Conservation (phyloP, 106 monocot genomes). For the Acorus calamus region DNA sequence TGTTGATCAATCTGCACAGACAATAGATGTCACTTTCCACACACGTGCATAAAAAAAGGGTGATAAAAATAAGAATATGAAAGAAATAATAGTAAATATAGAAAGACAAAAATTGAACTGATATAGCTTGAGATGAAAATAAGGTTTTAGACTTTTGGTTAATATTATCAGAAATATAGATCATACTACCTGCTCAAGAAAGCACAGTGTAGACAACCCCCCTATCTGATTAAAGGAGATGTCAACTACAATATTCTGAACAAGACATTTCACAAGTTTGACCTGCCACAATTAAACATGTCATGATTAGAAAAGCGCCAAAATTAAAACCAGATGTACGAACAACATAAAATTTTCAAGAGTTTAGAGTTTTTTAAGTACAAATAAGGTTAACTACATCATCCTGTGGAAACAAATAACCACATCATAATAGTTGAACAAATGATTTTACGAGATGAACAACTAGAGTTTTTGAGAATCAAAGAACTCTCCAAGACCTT, state of each 20-base stretch:
- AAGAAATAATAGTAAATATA: background rate
- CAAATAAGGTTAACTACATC: no score
- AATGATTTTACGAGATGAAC: no score
- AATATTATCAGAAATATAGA: background rate
- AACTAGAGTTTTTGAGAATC: no score
- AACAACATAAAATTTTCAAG: no score
- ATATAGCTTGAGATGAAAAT: background rate
- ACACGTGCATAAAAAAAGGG: background rate
- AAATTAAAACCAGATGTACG: no score
- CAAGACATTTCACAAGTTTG: conserved; percentile 84
- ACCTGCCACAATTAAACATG: conserved; percentile 32
- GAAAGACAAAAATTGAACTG: background rate
- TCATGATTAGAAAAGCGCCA: no score
- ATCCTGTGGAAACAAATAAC: no score
- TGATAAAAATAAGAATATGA: background rate
- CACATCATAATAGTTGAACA: no score
- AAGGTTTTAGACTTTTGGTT: no score
- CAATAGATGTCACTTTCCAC: background rate
- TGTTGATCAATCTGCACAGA: conserved; percentile 46
- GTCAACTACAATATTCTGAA: conserved; percentile 90
- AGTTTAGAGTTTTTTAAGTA: no score
- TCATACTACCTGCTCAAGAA: conserved; percentile 61
- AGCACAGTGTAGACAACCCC: conserved; percentile 78
- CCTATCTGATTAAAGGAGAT: conserved; percentile 94
- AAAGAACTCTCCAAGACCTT: no score